Percentiles rank a stretch among this genome's conserved stretches.
phyloP scores from a whole-genome alignment of 306 rosid species.

The Malus sieversii region DNA sequence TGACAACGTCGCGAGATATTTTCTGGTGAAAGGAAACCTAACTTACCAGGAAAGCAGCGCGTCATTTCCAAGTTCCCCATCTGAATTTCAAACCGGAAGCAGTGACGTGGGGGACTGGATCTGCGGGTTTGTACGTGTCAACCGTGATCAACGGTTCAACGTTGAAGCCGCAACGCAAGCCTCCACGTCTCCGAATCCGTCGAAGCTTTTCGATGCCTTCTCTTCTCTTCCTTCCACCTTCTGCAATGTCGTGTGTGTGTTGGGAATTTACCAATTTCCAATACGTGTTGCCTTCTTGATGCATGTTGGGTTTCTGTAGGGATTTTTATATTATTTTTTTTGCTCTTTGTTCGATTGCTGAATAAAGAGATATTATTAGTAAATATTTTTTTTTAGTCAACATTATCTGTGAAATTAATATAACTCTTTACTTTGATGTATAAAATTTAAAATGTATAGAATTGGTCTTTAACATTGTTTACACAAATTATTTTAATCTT shows the following conservation, averaged over 20 bases:
- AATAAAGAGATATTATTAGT: too few relatives aligned
- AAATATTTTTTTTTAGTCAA: too few relatives aligned
- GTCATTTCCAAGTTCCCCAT: not conserved
- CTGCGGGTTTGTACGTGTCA: not conserved
- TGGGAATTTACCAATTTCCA: not conserved
- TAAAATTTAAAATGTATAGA: too few relatives aligned
- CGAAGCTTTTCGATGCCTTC: not conserved
- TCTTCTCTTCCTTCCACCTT: not conserved
- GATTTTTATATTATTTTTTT: too few relatives aligned
- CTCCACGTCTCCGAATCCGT: not conserved
- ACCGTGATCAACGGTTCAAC: not conserved
- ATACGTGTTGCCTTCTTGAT: not conserved
- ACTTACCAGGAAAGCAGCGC: not conserved
- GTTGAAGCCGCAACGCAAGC: not conserved
- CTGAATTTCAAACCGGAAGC: not conserved
- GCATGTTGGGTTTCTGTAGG: not conserved
- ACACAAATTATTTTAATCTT: too few relatives aligned
- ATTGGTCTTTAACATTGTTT: too few relatives aligned
- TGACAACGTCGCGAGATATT: not conserved
- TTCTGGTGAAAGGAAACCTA: not conserved
- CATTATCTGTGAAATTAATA: too few relatives aligned
- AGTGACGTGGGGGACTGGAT: not conserved
- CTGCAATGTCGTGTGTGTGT: not conserved
- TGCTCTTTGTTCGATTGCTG: too few relatives aligned
- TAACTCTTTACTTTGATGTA: too few relatives aligned